phyloP scores from a whole-genome alignment of 768 basidiomycete species.

The Crepidotus variabilis region DNA sequence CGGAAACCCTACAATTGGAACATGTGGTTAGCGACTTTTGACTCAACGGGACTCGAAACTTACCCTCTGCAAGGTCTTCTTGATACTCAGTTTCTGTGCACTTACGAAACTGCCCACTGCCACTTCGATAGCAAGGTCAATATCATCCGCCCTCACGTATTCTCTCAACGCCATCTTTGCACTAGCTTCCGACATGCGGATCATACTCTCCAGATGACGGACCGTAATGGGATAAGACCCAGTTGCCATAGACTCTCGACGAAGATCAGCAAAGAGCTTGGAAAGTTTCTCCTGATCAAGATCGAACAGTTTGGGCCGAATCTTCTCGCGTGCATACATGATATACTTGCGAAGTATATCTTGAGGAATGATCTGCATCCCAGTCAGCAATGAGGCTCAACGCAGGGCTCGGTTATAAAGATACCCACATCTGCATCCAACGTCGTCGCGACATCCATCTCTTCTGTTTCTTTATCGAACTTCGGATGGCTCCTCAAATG shows the following conservation, averaged over 20 bases:
- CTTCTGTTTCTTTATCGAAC: slow-evolving; percentile 83
- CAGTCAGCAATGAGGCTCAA: slow-evolving; percentile 3
- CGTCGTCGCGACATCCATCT: slow-evolving; percentile 88
- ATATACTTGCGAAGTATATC: slow-evolving; percentile 96
- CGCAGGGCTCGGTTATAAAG: background rate
- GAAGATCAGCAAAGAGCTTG: slow-evolving; percentile 90
- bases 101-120: slow-evolving; percentile 93
- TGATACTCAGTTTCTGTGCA: slow-evolving; percentile 97
- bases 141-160: slow-evolving; percentile 93
- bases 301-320: slow-evolving; percentile 90
- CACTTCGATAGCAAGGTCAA: slow-evolving; percentile 95
- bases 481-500: slow-evolving; percentile 93
- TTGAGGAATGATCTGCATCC: slow-evolving; percentile 86
- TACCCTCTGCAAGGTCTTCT: slow-evolving; percentile 94
- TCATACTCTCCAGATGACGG: slow-evolving; percentile 97
- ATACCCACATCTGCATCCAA: slow-evolving; percentile 84
- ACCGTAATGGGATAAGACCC: slow-evolving; percentile 99
- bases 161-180: slow-evolving; percentile 98
- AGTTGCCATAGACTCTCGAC: slow-evolving; percentile 93
- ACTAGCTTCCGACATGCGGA: slow-evolving; percentile 97
- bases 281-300: slow-evolving; percentile 95
- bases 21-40: slow-evolving; percentile 1
- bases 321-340: slow-evolving; percentile 95
- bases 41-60: slow-evolving; percentile 21
- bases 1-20: slow-evolving; percentile 88